Conservation (phyloP, 2,329 filamentous ascomycete species). For the Cercospora berteroae region DNA sequence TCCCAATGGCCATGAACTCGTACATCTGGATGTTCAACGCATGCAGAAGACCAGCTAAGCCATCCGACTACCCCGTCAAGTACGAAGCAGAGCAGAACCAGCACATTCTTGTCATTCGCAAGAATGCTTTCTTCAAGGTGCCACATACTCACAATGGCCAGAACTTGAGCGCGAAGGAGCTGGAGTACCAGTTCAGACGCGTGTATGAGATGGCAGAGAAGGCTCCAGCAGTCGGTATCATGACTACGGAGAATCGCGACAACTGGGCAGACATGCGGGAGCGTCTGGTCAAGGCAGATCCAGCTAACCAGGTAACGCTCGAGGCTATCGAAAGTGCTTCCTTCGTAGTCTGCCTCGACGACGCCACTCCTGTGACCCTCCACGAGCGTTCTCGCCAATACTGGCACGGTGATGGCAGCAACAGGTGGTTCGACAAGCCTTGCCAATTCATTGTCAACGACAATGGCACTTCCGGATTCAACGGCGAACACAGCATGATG, state of each 20-base stretch:
- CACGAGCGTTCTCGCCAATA: conserved; percentile 95
- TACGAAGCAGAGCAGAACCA: conserved; percentile 72
- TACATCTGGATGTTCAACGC: conserved; percentile 99
- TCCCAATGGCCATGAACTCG: conserved; percentile 96
- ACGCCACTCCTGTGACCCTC: conserved; percentile 84
- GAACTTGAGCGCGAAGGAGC: conserved; percentile 82
- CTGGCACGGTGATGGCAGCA: conserved; percentile 95
- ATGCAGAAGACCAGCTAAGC: conserved; percentile 77
- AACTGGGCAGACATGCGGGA: conserved; percentile 80
- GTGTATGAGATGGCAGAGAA: conserved; percentile 77
- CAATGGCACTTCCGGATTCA: conserved; percentile 95
- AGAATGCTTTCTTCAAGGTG: conserved; percentile 98
- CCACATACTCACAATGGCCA: conserved; percentile 75
- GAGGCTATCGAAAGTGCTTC: conserved; percentile 82
- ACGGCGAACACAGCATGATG: conserved; percentile 99
- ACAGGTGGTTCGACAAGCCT: conserved; percentile 98
- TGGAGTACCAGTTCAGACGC: conserved; percentile 83
- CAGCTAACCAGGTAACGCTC: conserved; percentile 74
- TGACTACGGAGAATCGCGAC: conserved; percentile 92
- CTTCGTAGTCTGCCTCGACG: conserved; percentile 90
- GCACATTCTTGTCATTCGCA: conserved; percentile 85
- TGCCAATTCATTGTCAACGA: conserved; percentile 97
- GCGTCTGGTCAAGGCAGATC: conserved; percentile 70
- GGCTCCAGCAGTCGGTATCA: conserved; percentile 71
- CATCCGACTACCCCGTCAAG: conserved; percentile 80